Percentiles rank a stretch among this genome's conserved stretches.
Evolutionary conservation across 305 asterid species (phyloP).

Genomic region (Coffea humblotiana): DNA sequence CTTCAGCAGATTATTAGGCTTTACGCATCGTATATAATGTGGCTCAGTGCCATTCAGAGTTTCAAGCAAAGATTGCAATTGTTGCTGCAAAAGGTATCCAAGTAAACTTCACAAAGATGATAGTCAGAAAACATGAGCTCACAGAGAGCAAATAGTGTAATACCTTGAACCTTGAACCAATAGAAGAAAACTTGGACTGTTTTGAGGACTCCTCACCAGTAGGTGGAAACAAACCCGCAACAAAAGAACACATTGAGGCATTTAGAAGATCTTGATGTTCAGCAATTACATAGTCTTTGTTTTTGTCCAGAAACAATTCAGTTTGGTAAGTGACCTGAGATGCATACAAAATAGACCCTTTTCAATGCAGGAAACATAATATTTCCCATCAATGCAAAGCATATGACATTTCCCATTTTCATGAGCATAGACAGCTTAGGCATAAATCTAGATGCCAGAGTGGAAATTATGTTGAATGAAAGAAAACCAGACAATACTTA

Average conservation of each 20-base stretch:
- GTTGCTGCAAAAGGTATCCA: slow-evolving; percentile 71
- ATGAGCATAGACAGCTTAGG: not conserved
- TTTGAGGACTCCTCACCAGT: slow-evolving; percentile 83
- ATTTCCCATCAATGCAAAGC: not conserved
- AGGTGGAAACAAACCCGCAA: slow-evolving; percentile 69
- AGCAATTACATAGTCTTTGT: slow-evolving; percentile 96
- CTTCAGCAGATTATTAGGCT: slow-evolving; percentile 96
- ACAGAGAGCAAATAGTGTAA: slow-evolving; percentile 17
- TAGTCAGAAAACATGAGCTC: slow-evolving; percentile 17
- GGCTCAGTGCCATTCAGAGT: slow-evolving; percentile 88
- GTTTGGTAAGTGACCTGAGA: slow-evolving; percentile 95
- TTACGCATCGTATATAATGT: slow-evolving; percentile 92
- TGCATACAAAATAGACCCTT: slow-evolving; percentile 6
- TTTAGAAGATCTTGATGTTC: slow-evolving; percentile 93
- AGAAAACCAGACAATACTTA: slow-evolving; percentile 39
- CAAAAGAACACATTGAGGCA: slow-evolving; percentile 85
- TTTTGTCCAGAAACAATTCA: slow-evolving; percentile 90
- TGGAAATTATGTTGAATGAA: slow-evolving; percentile 9
- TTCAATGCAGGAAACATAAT: not conserved
- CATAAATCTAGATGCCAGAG: not conserved
- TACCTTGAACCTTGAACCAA: slow-evolving; percentile 96
- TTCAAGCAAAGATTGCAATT: slow-evolving; percentile 84
- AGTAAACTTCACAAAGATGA: slow-evolving; percentile 22
- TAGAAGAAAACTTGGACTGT: slow-evolving; percentile 93
- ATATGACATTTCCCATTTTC: not conserved